These are phyloP conservation scores for Boletus speciosus DNA, from an alignment of 768 basidiomycete genomes.

Conservation along the genomic window DNA sequence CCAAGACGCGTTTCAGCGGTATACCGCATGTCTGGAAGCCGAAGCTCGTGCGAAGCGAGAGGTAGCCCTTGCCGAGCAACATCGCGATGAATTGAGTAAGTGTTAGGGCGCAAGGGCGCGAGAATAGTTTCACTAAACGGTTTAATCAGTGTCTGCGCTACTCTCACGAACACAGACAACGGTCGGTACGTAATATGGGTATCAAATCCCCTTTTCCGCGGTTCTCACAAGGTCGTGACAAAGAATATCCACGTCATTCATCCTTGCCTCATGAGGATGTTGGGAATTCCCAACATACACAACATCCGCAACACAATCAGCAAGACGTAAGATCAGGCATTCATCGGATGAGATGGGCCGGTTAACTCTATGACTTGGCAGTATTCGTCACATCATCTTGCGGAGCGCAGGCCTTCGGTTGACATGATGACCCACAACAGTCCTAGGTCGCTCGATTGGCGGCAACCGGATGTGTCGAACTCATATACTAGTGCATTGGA, in stretches of 20 bases:
- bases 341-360: constrained; percentile 10
- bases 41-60: constrained; percentile 66
- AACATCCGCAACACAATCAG: constrained; percentile 28
- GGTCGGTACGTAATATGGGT: constrained; percentile 28
- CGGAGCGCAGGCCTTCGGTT: constrained; percentile 30
- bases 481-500: constrained; percentile 29
- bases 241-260: constrained; percentile 33
- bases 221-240: constrained; percentile 22
- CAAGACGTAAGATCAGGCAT: constrained; percentile 31
- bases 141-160: constrained; percentile 30
- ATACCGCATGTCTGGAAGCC: constrained; percentile 64
- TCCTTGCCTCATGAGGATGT: constrained; percentile 31
- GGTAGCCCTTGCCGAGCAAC: constrained; percentile 61
- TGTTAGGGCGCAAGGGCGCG: constrained; percentile 7
- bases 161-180: constrained; percentile 36
- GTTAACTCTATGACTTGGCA: constrained; percentile 23
- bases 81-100: constrained; percentile 58
- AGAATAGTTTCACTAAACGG: constrained; percentile 19
- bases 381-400: constrained; percentile 33
- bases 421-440: constrained; percentile 36
- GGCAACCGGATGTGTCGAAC: constrained; percentile 31
- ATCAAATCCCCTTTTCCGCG: constrained; percentile 5
- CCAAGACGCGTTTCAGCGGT: constrained; percentile 66
- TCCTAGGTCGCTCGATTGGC: constrained; percentile 33
- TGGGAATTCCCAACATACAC: constrained; percentile 29